Conservation (phyloP, 495 filamentous ascomycete species). For the Cercophora scortea region DNA sequence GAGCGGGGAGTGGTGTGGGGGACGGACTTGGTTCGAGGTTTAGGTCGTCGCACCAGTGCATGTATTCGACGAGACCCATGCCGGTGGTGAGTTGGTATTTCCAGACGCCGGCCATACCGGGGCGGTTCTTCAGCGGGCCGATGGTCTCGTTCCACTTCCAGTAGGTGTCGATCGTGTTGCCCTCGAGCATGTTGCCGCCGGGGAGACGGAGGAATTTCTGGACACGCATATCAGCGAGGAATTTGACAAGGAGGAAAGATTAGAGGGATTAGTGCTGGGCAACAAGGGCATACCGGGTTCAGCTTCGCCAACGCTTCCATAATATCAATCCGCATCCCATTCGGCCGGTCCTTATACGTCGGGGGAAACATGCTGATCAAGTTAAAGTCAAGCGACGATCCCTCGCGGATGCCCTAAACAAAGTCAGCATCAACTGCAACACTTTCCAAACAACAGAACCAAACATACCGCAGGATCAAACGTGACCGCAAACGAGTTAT, state of each 20-base stretch:
- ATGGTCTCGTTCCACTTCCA: constrained; percentile 68
- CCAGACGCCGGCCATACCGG: constrained; percentile 56
- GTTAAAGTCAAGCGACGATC: constrained; percentile 51
- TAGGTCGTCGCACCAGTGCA: constrained; percentile 60
- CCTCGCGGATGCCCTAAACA: constrained; percentile 23
- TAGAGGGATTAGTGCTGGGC: background rate
- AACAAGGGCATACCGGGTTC: constrained; percentile 31
- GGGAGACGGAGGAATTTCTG: constrained; percentile 53
- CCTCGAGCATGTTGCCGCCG: constrained; percentile 62
- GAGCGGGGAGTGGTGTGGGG: too few species aligned
- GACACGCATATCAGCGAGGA: background rate
- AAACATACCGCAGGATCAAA: constrained; percentile 40
- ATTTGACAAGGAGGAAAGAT: background rate
- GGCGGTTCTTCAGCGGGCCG: constrained; percentile 53
- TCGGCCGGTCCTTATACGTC: constrained; percentile 53
- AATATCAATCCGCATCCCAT: constrained; percentile 56
- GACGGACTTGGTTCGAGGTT: constrained; percentile 40
- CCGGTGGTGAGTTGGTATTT: constrained; percentile 54
- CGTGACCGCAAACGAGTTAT: constrained; percentile 59
- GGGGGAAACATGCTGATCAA: constrained; percentile 61
- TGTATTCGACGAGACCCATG: constrained; percentile 55
- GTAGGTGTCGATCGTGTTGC: constrained; percentile 38
- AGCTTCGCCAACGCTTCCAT: constrained; percentile 46
- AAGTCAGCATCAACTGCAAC: too few species aligned
- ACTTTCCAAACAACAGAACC: background rate